These are phyloP conservation scores for Rhizophagus sp. DNA, from an alignment of 192 early-diverging fungal genomes.

Conservation along the genomic window DNA sequence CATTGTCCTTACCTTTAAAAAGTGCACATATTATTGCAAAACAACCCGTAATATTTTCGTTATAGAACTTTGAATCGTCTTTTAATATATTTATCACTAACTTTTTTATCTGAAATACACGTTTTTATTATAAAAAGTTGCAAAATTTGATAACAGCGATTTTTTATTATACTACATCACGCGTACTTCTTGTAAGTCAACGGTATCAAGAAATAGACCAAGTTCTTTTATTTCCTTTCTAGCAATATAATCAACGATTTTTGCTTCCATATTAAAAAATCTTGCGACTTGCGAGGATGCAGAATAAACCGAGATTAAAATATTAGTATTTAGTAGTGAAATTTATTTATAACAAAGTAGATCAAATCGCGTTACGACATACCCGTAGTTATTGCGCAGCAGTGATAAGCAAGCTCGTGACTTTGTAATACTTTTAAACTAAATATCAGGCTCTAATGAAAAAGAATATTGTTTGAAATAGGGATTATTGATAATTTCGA, in stretches of 20 bases:
- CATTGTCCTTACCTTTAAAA: background rate
- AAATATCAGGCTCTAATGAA: no score
- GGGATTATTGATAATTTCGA: no score
- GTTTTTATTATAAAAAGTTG: background rate
- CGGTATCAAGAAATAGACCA: background rate
- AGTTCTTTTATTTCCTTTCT: slow-evolving; percentile 1
- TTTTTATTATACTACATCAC: background rate
- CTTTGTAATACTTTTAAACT: no score
- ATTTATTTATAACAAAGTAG: no score
- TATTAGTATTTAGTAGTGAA: no score
- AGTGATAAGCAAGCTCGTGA: no score
- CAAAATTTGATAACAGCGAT: background rate
- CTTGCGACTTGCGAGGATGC: background rate
- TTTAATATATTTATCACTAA: background rate
- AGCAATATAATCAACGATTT: background rate
- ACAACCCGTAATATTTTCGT: background rate
- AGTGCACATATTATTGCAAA: slow-evolving; percentile 1
- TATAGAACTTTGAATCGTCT: slow-evolving; percentile 1
- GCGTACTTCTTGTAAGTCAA: slow-evolving; percentile 7
- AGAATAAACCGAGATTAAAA: no score
- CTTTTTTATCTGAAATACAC: background rate
- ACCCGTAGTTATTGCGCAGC: no score
- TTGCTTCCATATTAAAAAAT: slow-evolving; percentile 5
- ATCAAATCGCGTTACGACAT: no score
- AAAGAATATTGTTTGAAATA: no score